These are phyloP conservation scores for Immersiporthe knoxdaviesiana DNA, from an alignment of 2,329 filamentous ascomycete genomes.

Conservation along the genomic window DNA sequence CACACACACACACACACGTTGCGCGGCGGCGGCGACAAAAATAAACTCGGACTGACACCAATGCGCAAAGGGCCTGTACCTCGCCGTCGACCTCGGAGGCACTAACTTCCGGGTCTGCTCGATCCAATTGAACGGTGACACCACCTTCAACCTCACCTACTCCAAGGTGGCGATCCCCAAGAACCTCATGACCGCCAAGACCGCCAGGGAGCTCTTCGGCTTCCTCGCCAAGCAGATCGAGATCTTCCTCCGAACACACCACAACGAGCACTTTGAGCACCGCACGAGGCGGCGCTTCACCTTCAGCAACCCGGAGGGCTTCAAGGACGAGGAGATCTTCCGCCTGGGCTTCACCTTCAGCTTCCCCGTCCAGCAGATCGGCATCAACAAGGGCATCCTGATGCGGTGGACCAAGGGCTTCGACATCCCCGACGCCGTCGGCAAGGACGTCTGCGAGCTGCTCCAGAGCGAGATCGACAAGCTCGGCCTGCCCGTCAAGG, in stretches of 20 bases:
- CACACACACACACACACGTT: neutral
- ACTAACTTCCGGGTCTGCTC: conserved; percentile 99
- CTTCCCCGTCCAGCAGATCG: conserved; percentile 91
- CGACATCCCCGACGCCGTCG: conserved; percentile 91
- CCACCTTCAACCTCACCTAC: conserved; percentile 90
- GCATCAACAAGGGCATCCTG: conserved; percentile 91
- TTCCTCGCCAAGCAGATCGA: conserved; percentile 95
- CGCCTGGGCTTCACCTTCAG: conserved; percentile 98
- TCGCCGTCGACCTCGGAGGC: conserved; percentile 96
- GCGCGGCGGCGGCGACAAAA: neutral
- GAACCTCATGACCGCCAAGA: conserved; percentile 87
- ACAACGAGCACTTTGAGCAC: conserved; percentile 81
- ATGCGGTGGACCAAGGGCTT: conserved; percentile 99
- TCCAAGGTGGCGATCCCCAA: conserved; percentile 90
- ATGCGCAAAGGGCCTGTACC: conserved; percentile 75
- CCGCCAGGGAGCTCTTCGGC: conserved; percentile 82
- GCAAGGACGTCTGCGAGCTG: conserved; percentile 90
- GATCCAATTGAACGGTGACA: conserved; percentile 89
- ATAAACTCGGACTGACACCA: conserved; percentile 12
- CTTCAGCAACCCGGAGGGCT: conserved; percentile 60
- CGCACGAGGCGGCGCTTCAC: conserved; percentile 68
- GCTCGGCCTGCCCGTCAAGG: conserved; percentile 83
- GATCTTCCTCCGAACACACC: conserved; percentile 82
- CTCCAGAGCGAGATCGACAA: conserved; percentile 89
- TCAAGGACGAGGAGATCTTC: conserved; percentile 77